Conservation (phyloP, 2,329 filamentous ascomycete species). For the Alternaria angustiovoidea region DNA sequence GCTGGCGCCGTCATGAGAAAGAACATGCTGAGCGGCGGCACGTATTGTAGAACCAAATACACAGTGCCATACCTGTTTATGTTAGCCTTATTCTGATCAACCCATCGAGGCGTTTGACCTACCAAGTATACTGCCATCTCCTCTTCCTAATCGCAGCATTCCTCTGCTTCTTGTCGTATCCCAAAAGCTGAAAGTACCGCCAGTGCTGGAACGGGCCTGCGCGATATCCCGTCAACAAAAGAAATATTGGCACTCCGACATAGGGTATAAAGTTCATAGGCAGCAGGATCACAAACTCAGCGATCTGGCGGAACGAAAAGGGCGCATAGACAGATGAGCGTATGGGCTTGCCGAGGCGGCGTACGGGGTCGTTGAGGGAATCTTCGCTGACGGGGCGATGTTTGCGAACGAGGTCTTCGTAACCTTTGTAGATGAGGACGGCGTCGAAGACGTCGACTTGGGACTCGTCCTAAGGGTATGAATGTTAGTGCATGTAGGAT, state of each 20-base stretch:
- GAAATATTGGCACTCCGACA: conserved; percentile 83
- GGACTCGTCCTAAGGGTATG: conserved; percentile 65
- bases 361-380: conserved; percentile 72
- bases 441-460: conserved; percentile 79
- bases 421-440: conserved; percentile 78
- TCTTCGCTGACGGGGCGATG: conserved; percentile 70
- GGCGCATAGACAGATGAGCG: conserved; percentile 80
- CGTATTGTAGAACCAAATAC: conserved; percentile 83
- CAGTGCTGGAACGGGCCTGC: conserved; percentile 90
- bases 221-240: conserved; percentile 86
- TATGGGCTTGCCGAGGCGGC: conserved; percentile 83
- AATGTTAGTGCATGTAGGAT: not conserved
- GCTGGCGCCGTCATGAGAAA: conserved; percentile 88
- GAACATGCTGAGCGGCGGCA: conserved; percentile 91
- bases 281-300: conserved; percentile 74
- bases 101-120: conserved; percentile 13
- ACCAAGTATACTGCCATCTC: conserved; percentile 87
- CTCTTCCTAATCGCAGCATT: conserved; percentile 73
- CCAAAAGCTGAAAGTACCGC: conserved; percentile 84
- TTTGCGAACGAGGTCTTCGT: conserved; percentile 62
- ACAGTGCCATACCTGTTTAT: conserved; percentile 77
- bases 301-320: conserved; percentile 88
- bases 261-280: conserved; percentile 87
- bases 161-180: conserved; percentile 75
- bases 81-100: conserved; percentile 13